A percentile compares a stretch with the other conserved stretches of the same genome.
These are phyloP conservation scores for Talaromyces sp. DNA, from an alignment of 2,329 filamentous ascomycete genomes.

Conservation along the genomic window DNA sequence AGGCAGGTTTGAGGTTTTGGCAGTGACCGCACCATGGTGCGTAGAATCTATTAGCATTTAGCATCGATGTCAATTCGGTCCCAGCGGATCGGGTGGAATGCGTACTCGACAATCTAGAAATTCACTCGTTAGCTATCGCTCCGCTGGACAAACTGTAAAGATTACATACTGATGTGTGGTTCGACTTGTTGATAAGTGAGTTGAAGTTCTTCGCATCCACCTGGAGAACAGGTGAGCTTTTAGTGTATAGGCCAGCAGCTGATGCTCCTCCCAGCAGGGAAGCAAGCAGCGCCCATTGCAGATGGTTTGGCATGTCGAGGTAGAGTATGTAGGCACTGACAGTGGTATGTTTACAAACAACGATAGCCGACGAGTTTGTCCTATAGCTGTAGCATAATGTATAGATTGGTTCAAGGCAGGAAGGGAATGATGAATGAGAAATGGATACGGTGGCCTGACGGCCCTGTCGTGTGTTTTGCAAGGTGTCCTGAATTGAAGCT, in stretches of 20 bases:
- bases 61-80: slow-evolving; percentile 13
- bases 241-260: slow-evolving; percentile 73
- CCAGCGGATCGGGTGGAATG: slow-evolving; percentile 18
- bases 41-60: slow-evolving; percentile 69
- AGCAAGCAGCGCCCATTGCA: slow-evolving; percentile 49
- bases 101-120: slow-evolving; percentile 54
- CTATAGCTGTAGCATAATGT: neutral
- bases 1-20: slow-evolving; percentile 90
- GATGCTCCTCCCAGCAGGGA: slow-evolving; percentile 65
- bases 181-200: slow-evolving; percentile 78
- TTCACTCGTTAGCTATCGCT: slow-evolving; percentile 21
- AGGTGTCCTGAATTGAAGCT: slow-evolving; percentile 37
- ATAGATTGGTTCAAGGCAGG: neutral
- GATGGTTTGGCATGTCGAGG: slow-evolving; percentile 40
- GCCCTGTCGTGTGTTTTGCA: slow-evolving; percentile 19
- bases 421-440: neutral
- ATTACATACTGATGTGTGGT: slow-evolving; percentile 76
- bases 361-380: neutral
- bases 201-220: slow-evolving; percentile 77
- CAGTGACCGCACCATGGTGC: slow-evolving; percentile 98
- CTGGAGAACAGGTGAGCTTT: slow-evolving; percentile 82
- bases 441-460: neutral
- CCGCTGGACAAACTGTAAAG: neutral
- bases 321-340: slow-evolving; percentile 12
- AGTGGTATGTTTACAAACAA: slow-evolving; percentile 8